Percentiles rank a stretch among this genome's conserved stretches.
phyloP scores from a whole-genome alignment of 371 early-diverging fungal species.

The Actinomortierella wolfii region DNA sequence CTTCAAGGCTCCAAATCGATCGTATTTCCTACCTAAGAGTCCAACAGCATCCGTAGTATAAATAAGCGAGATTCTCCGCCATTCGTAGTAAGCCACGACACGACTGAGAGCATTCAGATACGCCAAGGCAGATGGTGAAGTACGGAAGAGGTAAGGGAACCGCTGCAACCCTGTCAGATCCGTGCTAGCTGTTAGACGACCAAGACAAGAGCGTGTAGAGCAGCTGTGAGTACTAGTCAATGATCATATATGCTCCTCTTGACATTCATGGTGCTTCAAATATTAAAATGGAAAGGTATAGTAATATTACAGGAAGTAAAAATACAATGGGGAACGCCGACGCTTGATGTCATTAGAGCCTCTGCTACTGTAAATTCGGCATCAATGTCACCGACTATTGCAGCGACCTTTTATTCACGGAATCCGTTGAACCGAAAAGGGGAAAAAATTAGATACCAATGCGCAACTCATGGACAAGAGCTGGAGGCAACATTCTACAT shows the following conservation, averaged over 20 bases:
- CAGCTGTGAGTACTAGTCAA: background rate
- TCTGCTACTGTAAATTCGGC: constrained; percentile 34
- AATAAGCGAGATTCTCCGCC: constrained; percentile 23
- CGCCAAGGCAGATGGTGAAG: constrained; percentile 15
- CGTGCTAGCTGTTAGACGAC: constrained; percentile 11
- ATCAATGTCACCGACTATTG: constrained; percentile 26
- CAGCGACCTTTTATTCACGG: constrained; percentile 13
- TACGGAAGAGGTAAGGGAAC: constrained; percentile 23
- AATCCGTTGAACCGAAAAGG: too few species aligned
- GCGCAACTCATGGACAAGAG: too few species aligned
- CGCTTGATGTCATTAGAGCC: constrained; percentile 38
- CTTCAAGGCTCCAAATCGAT: too few species aligned
- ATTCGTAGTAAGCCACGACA: constrained; percentile 17
- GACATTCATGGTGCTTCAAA: background rate
- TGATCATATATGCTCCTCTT: background rate
- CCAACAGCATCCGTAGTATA: constrained; percentile 26
- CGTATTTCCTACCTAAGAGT: constrained; percentile 20
- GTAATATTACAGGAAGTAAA: constrained; percentile 28
- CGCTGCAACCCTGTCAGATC: constrained; percentile 8
- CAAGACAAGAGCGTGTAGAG: background rate
- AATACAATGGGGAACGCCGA: constrained; percentile 35
- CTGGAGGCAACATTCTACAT: too few species aligned
- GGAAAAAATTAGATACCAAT: too few species aligned
- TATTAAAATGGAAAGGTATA: background rate
- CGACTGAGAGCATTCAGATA: constrained; percentile 9